Evolutionary conservation across 495 filamentous ascomycete genomes (phyloP).

Genomic region (Lindgomyces ingoldianus): DNA sequence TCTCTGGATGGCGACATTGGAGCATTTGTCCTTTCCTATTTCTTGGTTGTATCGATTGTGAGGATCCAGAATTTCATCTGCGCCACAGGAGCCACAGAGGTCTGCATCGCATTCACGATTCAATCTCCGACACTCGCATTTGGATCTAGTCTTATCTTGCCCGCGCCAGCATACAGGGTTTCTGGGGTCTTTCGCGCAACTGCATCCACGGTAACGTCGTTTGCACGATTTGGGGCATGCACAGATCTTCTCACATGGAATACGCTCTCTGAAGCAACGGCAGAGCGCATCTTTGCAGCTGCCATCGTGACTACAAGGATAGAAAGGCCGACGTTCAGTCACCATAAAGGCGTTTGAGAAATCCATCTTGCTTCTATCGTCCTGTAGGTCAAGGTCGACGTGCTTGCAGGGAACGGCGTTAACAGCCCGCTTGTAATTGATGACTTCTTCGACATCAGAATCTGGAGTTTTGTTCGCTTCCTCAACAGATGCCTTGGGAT

Average conservation of each 20-base stretch:
- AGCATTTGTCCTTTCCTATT: constrained; percentile 54
- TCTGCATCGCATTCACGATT: constrained; percentile 73
- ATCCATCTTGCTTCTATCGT: no score
- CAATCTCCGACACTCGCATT: constrained; percentile 60
- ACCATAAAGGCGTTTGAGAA: constrained; percentile 19
- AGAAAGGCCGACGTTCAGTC: constrained; percentile 41
- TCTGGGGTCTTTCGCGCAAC: constrained; percentile 56
- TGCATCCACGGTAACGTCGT: constrained; percentile 66
- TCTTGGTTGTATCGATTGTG: constrained; percentile 57
- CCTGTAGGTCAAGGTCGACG: no score
- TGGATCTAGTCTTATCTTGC: constrained; percentile 22
- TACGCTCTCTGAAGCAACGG: constrained; percentile 53
- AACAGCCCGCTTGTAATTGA: constrained; percentile 3
- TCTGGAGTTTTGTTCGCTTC: no score
- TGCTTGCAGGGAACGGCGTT: no score
- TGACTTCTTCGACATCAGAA: neutral
- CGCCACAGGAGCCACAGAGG: constrained; percentile 66
- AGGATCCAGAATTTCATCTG: constrained; percentile 62
- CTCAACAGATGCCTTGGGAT: no score
- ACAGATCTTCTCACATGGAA: constrained; percentile 70
- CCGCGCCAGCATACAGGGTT: constrained; percentile 50
- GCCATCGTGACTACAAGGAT: constrained; percentile 47
- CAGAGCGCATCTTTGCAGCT: constrained; percentile 51
- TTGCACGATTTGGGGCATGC: constrained; percentile 60
- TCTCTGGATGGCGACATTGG: constrained; percentile 64